These are phyloP conservation scores for Ceraceosorus guamensis DNA, from an alignment of 1,284 basidiomycete genomes.

Conservation along the genomic window DNA sequence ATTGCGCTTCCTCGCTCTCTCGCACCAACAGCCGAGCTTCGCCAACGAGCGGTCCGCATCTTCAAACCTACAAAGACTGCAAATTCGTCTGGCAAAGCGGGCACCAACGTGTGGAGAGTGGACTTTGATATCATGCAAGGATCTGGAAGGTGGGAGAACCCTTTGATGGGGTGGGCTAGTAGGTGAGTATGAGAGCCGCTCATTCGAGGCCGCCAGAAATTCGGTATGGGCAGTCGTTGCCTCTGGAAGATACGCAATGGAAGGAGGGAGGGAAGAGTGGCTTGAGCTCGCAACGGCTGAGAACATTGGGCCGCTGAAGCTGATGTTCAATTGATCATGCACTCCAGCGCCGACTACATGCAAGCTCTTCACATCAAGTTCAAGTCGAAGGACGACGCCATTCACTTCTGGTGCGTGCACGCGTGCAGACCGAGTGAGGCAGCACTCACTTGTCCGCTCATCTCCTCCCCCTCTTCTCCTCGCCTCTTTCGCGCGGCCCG, in stretches of 20 bases:
- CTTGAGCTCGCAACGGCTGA: no score
- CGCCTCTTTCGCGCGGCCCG: not conserved
- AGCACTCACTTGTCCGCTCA: not conserved
- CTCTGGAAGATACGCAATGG: no score
- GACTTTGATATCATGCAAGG: slow-evolving; percentile 89
- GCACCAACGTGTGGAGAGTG: slow-evolving; percentile 82
- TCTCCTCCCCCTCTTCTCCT: not conserved
- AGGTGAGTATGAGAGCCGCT: slow-evolving; percentile 20
- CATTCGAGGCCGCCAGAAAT: not conserved
- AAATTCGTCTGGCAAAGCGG: slow-evolving; percentile 82
- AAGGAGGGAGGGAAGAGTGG: no score
- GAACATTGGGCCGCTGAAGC: no score
- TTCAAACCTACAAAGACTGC: slow-evolving; percentile 89
- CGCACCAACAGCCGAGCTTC: slow-evolving; percentile 63
- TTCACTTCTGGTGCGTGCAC: slow-evolving; percentile 76
- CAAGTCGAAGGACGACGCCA: slow-evolving; percentile 80
- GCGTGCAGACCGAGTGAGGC: not conserved
- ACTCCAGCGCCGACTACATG: slow-evolving; percentile 83
- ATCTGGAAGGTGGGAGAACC: slow-evolving; percentile 92
- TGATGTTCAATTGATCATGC: no score
- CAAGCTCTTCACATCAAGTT: slow-evolving; percentile 84
- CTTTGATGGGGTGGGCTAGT: slow-evolving; percentile 88
- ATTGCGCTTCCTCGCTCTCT: not conserved
- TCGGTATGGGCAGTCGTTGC: not conserved
- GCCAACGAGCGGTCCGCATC: slow-evolving; percentile 80